phyloP scores from a whole-genome alignment of 768 basidiomycete species.

The Amanita inopinata region DNA sequence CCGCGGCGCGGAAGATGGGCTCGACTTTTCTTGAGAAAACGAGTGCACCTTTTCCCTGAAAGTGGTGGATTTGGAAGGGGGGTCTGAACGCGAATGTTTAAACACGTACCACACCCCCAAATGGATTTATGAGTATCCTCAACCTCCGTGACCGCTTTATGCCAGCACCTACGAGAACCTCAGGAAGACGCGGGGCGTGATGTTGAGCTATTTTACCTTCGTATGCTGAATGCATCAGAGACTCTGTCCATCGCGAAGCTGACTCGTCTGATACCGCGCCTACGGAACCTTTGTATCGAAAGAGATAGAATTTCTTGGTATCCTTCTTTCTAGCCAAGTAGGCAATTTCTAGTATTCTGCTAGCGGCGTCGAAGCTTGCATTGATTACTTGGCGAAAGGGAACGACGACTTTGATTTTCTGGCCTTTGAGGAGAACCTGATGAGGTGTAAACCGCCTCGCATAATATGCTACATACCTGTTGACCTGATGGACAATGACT shows the following conservation, averaged over 20 bases:
- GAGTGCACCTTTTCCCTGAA: slow-evolving; percentile 50
- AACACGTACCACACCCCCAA: slow-evolving; percentile 59
- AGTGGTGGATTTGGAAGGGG: slow-evolving; percentile 2
- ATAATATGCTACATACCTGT: slow-evolving; percentile 11
- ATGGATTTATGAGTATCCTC: slow-evolving; percentile 70
- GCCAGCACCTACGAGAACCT: slow-evolving; percentile 25
- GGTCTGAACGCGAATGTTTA: slow-evolving; percentile 1
- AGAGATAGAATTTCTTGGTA: slow-evolving; percentile 28
- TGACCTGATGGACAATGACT: slow-evolving; percentile 11
- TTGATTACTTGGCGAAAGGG: slow-evolving; percentile 43
- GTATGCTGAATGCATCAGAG: slow-evolving; percentile 50
- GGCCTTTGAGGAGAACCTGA: background rate
- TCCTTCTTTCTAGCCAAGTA: slow-evolving; percentile 39
- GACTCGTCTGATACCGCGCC: slow-evolving; percentile 21
- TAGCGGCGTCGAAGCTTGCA: slow-evolving; percentile 29
- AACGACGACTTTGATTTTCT: slow-evolving; percentile 12
- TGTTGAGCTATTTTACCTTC: slow-evolving; percentile 31
- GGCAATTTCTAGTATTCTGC: slow-evolving; percentile 33
- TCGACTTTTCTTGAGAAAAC: slow-evolving; percentile 51
- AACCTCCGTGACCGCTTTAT: slow-evolving; percentile 46
- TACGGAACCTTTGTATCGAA: slow-evolving; percentile 34
- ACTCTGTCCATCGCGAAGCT: slow-evolving; percentile 42
- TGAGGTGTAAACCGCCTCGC: background rate
- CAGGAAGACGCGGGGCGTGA: slow-evolving; percentile 1
- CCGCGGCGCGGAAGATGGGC: slow-evolving; percentile 63